Evolutionary conservation across 805 yeast genomes (phyloP).

Genomic region (Nakazawaea ishiwadae): DNA sequence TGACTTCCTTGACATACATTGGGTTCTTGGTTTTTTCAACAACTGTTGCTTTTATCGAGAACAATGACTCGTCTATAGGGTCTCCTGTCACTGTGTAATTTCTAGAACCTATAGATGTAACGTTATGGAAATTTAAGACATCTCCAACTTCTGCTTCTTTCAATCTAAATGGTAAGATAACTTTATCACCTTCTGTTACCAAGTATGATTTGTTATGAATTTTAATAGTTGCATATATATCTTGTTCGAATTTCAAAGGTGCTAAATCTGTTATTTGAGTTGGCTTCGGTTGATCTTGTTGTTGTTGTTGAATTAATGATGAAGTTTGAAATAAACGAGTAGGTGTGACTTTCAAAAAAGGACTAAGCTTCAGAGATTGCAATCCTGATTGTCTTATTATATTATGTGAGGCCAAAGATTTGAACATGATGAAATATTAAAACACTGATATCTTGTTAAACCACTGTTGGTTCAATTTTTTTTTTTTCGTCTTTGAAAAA

Average conservation of each 20-base stretch:
- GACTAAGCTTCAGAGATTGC: too few relatives aligned
- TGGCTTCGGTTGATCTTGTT: constrained; percentile 7
- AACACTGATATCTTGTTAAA: too few relatives aligned
- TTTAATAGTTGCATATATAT: constrained; percentile 75
- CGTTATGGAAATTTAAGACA: constrained; percentile 64
- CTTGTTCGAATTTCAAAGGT: constrained; percentile 61
- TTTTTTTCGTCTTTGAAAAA: too few relatives aligned
- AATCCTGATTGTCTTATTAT: too few relatives aligned
- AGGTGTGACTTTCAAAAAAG: too few relatives aligned
- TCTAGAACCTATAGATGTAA: constrained; percentile 80
- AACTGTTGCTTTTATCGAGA: constrained; percentile 68
- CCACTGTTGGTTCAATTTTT: too few relatives aligned
- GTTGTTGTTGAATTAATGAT: constrained; percentile 2
- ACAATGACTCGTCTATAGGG: constrained; percentile 48
- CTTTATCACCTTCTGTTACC: constrained; percentile 86
- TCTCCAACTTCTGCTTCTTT: constrained; percentile 82
- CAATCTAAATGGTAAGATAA: constrained; percentile 74
- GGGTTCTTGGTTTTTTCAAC: constrained; percentile 84
- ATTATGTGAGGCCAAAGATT: too few relatives aligned
- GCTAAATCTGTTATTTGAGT: constrained; percentile 38
- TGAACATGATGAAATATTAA: neutral
- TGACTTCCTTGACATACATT: constrained; percentile 63
- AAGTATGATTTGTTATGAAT: constrained; percentile 82
- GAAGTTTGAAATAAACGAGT: constrained; percentile 7
- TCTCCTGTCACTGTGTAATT: constrained; percentile 64